Percentiles rank a stretch among this genome's conserved stretches.
These are phyloP conservation scores for Daldinia eschscholtzii DNA, from an alignment of 2,329 filamentous ascomycete genomes.

Conservation along the genomic window DNA sequence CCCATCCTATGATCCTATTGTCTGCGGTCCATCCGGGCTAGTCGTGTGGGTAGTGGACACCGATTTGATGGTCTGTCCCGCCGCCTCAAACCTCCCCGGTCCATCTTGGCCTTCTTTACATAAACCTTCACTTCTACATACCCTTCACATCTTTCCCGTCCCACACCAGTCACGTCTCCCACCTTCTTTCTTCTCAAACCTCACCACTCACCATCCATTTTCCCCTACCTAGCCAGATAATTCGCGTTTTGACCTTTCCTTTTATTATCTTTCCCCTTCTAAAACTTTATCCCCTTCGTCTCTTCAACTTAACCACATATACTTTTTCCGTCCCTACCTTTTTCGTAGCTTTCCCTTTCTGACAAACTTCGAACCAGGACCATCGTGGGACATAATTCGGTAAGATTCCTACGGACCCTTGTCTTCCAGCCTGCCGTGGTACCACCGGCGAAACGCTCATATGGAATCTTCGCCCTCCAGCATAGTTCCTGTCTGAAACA, in stretches of 20 bases:
- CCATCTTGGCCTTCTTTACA: conserved; percentile 50
- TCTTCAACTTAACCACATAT: conserved; percentile 29
- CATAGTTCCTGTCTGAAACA: conserved; percentile 46
- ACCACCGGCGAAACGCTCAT: conserved; percentile 44
- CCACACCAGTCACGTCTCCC: conserved; percentile 46
- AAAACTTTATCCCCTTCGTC: conserved; percentile 23
- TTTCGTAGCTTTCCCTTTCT: conserved; percentile 27
- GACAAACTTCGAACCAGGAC: conserved; percentile 36
- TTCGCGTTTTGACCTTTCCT: conserved; percentile 37
- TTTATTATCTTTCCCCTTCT: conserved; percentile 20
- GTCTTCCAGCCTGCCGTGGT: conserved; percentile 44
- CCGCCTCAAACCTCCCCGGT: conserved; percentile 51
- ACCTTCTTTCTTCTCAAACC: conserved; percentile 42
- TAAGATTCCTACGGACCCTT: conserved; percentile 44
- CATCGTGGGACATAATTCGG: conserved; percentile 43
- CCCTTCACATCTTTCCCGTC: conserved; percentile 43
- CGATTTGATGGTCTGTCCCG: conserved; percentile 52
- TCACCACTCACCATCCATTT: conserved; percentile 37
- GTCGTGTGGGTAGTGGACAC: conserved; percentile 49
- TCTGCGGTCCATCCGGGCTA: conserved; percentile 39
- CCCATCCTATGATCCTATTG: conserved; percentile 34
- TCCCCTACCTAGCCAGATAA: conserved; percentile 40
- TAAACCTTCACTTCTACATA: conserved; percentile 45
- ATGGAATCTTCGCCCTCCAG: conserved; percentile 40
- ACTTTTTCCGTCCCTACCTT: conserved; percentile 34